phyloP scores from a whole-genome alignment of 2,329 filamentous ascomycete genomes.

The Gaeumannomyces sp. region DNA sequence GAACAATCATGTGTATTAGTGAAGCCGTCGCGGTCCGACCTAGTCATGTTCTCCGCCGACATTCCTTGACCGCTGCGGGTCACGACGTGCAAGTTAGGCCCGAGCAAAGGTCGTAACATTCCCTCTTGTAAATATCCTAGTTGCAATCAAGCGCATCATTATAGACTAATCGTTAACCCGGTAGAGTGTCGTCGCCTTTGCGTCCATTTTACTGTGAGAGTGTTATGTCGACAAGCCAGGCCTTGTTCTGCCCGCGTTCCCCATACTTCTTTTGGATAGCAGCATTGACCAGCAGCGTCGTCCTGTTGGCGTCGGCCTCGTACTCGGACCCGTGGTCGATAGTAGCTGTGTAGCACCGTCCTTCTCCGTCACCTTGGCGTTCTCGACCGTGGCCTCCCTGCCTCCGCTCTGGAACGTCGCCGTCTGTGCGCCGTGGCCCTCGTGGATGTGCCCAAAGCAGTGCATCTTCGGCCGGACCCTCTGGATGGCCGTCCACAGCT shows the following conservation, averaged over 20 bases:
- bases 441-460: conserved; percentile 56
- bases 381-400: neutral
- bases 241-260: no score
- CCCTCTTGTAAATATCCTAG: no score
- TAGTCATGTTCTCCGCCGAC: no score
- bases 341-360: conserved; percentile 14
- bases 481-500: conserved; percentile 41
- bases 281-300: conserved; percentile 47
- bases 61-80: no score
- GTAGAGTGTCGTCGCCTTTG: no score
- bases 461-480: conserved; percentile 39
- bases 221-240: no score
- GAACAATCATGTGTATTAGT: neutral
- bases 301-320: conserved; percentile 23
- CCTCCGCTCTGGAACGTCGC: conserved; percentile 38
- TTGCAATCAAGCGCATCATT: no score
- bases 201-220: no score
- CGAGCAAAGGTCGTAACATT: no score
- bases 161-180: no score
- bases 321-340: conserved; percentile 29
- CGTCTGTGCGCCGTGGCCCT: conserved; percentile 50
- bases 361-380: conserved; percentile 11
- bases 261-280: conserved; percentile 27
- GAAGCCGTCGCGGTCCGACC: no score
- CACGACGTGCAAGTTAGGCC: no score